Conservation (phyloP, 2,329 filamentous ascomycete genomes). For the Ophiostoma pallidulum region DNA sequence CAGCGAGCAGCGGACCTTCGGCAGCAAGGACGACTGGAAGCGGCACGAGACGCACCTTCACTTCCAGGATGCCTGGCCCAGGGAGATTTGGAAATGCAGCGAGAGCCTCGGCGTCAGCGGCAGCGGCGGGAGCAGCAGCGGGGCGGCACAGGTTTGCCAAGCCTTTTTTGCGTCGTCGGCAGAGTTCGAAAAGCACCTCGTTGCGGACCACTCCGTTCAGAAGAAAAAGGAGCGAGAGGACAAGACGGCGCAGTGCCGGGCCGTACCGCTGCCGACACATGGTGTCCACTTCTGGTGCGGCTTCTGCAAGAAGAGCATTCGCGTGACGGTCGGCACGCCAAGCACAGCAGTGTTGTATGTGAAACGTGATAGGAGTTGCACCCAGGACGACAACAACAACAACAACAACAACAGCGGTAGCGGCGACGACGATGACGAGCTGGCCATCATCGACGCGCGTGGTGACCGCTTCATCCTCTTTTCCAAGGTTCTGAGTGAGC, state of each 20-base stretch:
- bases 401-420: neutral
- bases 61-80: conserved; percentile 24
- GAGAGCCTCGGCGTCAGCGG: conserved; percentile 18
- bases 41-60: conserved; percentile 80
- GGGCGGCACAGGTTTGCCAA: neutral
- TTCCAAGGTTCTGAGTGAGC: conserved; percentile 28
- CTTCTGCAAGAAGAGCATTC: conserved; percentile 56
- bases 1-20: conserved; percentile 60
- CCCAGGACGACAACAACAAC: neutral
- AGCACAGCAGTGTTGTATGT: neutral
- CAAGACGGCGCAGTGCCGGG: conserved; percentile 44
- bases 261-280: conserved; percentile 56
- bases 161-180: neutral
- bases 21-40: conserved; percentile 32
- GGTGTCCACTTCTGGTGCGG: conserved; percentile 76
- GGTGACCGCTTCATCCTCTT: neutral
- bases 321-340: conserved; percentile 24
- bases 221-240: conserved; percentile 24
- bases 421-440: conserved; percentile 25
- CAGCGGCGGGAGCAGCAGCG: neutral
- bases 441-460: no score
- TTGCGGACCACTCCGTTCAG: conserved; percentile 34
- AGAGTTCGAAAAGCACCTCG: neutral
- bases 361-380: no score
- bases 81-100: conserved; percentile 56